Conservation (phyloP, 2,329 filamentous ascomycete species). For the Xylariaceae sp. region DNA sequence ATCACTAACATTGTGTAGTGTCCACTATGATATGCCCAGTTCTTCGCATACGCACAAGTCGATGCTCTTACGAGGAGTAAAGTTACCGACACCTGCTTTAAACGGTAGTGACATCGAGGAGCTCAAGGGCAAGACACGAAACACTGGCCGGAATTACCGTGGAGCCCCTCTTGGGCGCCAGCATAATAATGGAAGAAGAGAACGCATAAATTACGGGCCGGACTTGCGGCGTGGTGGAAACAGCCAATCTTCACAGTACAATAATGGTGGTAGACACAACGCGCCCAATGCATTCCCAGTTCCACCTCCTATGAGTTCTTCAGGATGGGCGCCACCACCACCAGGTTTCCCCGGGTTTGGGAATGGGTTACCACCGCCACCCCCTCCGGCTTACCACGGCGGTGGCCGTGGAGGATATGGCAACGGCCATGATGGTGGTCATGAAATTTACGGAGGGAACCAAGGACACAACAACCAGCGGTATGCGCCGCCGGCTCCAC, state of each 20-base stretch:
- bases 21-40: constrained; percentile 83
- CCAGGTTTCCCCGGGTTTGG: constrained; percentile 48
- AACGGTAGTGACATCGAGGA: constrained; percentile 78
- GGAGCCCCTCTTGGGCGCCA: constrained; percentile 64
- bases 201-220: constrained; percentile 43
- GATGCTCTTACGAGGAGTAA: constrained; percentile 87
- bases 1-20: constrained; percentile 60
- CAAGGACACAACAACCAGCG: constrained; percentile 35
- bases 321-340: constrained; percentile 48
- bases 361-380: constrained; percentile 48
- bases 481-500: constrained; percentile 30
- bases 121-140: constrained; percentile 69
- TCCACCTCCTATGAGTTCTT: constrained; percentile 41
- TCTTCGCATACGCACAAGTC: constrained; percentile 83
- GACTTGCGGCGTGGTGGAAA: constrained; percentile 40
- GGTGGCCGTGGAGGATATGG: constrained; percentile 35
- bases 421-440: constrained; percentile 30
- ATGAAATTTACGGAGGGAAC: constrained; percentile 34
- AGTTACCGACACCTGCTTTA: constrained; percentile 74
- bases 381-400: constrained; percentile 40
- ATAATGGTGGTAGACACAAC: constrained; percentile 54
- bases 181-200: constrained; percentile 38
- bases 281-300: constrained; percentile 38
- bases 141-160: constrained; percentile 72
- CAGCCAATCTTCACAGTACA: constrained; percentile 43